Evolutionary conservation across 2,329 filamentous ascomycete genomes (phyloP), one percentile per base, ranked within the genome.

Genomic region (Aspergillus aculeatus): DNA sequence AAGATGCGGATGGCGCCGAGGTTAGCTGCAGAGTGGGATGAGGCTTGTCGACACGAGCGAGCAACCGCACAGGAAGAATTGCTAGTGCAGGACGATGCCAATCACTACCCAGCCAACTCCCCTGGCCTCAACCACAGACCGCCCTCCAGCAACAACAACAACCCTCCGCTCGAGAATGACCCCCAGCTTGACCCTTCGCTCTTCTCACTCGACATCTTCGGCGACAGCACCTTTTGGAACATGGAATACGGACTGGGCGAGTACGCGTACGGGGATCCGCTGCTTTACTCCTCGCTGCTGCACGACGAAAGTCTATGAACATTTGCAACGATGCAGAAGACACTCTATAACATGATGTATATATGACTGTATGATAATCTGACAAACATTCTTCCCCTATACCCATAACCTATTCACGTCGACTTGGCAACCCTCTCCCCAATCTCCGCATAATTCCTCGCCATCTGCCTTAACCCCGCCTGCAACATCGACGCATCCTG

Each of bases 401-500:
- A 23, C 4, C 23, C 4, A 23, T 23, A 4, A 23, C 23, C 23
- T 23, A 5, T 23, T 23, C 23, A 23, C 23, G 23, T 31, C 41
- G 56, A 62, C 31, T 58, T 64, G 19, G 62, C 44, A 3, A 68
- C 14, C 48, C 62, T 60, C n/a, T 57, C 48, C 52, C 65, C 69
- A 16, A 73, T 71, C 4, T 66, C 65, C 3, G 51, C 56, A 56
- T 73, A 73, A 32, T 66, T 72, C 54, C 72, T 62, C 7, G 65
- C 67, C 38, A 73, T 66, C 64, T 75, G 71, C 59, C 73, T 75
- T 62, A 75, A 72, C 2, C 73, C 75, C 3, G 69, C 72, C 54
- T 77, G 72, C 35, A 78, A 60, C 16, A 77, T 70, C 1, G 73
- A 70, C 9, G 71, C 70, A 61, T 77, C 75, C 4, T 68, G 68